Base-by-base conservation (phyloP, 345 rosid species). In the Mercurialis annua region DNA sequence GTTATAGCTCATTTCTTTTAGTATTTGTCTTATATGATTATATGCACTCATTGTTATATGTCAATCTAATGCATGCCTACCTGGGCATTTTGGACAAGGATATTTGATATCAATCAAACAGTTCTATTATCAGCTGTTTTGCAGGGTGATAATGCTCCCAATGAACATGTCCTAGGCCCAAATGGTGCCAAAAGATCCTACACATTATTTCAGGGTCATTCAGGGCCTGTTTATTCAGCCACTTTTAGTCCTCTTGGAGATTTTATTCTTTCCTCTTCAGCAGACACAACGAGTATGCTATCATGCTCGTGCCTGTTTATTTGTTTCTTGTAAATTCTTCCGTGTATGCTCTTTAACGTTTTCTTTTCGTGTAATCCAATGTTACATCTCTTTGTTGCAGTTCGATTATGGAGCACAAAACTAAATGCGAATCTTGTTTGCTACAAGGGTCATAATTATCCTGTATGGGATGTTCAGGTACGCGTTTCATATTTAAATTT, bases 391-490 rank as follows among this genome's bases (percentile, higher is more conserved):
- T 66, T 2, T 76, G 33, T 31, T 72, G 81, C 86, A 90, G 98
- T 92, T 80, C 85, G 97, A 59, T 83, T 94, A 23, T 95, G 99
- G 99, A 95, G 94, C 81, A 87, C 97, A 70, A 81, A 92, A 77
- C 80, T 90, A 71, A 92, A 95, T 79, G 93, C 98, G 57, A 95
- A 90, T 84, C 97, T 90, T 54, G 99, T 95, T 52, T 89, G 98
- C 81, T 94, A 92, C 86, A 92, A 92, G 83, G 98, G 99, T 75
- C 99, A 94, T 65, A 94, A 94, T 75, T 94, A 89, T 77, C 97
- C 98, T 66, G 98, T 94, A n/a, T 92, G 98, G 97, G 99, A 92
- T 77, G 99, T 81, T 67, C 91, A 94, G 96, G 99, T 92, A 80
- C 64, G 30, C 23, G 6, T 38, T 51, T 44, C 24, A 29, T 36